Evolutionary conservation across 2,329 filamentous ascomycete species (phyloP).

Genomic region (Escovopsis sp.): DNA sequence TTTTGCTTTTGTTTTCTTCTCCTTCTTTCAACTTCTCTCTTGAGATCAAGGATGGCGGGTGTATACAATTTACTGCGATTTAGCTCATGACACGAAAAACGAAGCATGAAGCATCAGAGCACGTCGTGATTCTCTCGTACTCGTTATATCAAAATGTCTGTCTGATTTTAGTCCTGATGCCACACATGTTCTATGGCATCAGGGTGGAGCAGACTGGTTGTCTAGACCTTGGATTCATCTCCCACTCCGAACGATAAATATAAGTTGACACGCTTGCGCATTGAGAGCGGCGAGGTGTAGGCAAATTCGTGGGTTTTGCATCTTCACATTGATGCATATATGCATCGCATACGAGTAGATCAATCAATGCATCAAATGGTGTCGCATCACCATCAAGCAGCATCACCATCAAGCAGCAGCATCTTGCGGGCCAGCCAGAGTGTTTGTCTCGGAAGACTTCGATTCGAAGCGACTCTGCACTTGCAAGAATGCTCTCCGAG

Average conservation of each 20-base stretch:
- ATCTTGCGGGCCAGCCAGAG: no score
- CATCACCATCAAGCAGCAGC: no score
- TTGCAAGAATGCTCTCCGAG: no score
- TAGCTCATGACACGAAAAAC: not conserved
- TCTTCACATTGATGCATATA: not conserved
- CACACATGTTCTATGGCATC: slow-evolving; percentile 41
- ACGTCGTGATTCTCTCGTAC: not conserved
- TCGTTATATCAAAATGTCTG: slow-evolving; percentile 32
- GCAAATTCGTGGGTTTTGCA: slow-evolving; percentile 38
- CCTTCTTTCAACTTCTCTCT: no score
- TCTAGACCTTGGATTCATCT: slow-evolving; percentile 50
- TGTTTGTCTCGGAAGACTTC: no score
- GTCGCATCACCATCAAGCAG: no score
- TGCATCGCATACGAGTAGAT: slow-evolving; percentile 2
- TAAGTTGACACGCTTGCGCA: slow-evolving; percentile 47
- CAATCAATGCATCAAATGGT: not conserved
- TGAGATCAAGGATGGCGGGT: not conserved
- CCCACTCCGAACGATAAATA: slow-evolving; percentile 45
- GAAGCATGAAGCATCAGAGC: not conserved
- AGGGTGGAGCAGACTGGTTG: slow-evolving; percentile 55
- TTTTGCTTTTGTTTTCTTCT: no score
- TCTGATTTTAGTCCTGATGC: slow-evolving; percentile 49
- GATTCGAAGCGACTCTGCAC: no score
- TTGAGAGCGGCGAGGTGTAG: slow-evolving; percentile 44
- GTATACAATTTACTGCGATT: not conserved